phyloP scores from a whole-genome alignment of 1,284 basidiomycete genomes.

The Rhodotorula sp. region DNA sequence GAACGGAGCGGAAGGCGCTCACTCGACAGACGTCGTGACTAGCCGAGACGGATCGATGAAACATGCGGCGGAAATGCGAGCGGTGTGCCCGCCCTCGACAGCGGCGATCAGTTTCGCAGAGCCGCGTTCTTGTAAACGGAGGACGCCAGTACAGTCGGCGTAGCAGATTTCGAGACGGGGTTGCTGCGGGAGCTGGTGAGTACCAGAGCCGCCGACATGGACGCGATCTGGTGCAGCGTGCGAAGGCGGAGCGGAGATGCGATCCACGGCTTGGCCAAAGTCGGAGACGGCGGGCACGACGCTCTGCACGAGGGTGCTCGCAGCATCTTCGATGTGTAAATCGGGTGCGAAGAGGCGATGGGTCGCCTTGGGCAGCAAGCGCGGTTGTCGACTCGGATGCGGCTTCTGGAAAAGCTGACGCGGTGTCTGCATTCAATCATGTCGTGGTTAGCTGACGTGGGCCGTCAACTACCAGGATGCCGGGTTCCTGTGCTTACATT shows the following conservation, averaged over 20 bases:
- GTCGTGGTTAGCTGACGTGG: too few relatives aligned
- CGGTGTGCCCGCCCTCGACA: conserved; percentile 13
- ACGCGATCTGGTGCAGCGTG: conserved; percentile 60
- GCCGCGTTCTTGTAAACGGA: conserved; percentile 14
- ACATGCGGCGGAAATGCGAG: conserved; percentile 2
- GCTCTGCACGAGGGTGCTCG: conserved; percentile 27
- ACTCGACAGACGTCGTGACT: conserved; percentile 20
- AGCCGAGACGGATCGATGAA: conserved; percentile 16
- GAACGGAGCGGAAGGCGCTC: not conserved
- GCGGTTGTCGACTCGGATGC: conserved; percentile 70
- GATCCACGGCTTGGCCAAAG: conserved; percentile 27
- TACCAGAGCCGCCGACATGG: conserved; percentile 55
- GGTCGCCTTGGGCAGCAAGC: conserved; percentile 22
- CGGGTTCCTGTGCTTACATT: conserved; percentile 43
- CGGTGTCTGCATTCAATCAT: conserved; percentile 60
- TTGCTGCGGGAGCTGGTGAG: too few relatives aligned
- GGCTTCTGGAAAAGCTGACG: conserved; percentile 78
- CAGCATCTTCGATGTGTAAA: conserved; percentile 16
- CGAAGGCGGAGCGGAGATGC: conserved; percentile 51
- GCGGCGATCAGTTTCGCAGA: not conserved
- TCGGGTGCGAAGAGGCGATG: conserved; percentile 29
- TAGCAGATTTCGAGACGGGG: conserved; percentile 62
- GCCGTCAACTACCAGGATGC: too few relatives aligned
- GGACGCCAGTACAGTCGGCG: conserved; percentile 42
- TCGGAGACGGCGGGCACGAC: conserved; percentile 25